phyloP scores from a whole-genome alignment of 371 early-diverging fungal genomes.

The Rhizomucor pusillus region DNA sequence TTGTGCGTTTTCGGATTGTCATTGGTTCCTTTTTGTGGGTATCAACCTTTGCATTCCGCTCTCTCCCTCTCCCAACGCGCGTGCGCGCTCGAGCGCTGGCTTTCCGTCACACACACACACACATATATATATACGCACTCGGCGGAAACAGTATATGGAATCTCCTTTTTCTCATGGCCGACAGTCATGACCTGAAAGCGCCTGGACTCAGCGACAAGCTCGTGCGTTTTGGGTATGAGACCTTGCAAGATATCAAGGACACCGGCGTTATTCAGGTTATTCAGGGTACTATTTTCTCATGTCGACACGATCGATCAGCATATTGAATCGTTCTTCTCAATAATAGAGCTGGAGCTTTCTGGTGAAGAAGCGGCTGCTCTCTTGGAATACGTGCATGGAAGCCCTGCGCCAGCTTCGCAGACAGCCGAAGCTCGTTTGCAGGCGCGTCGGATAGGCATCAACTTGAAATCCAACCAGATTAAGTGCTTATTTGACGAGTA shows the following conservation, averaged over 20 bases:
- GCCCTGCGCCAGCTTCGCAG: slow-evolving; percentile 3
- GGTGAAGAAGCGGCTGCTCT: slow-evolving; percentile 1
- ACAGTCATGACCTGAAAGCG: slow-evolving; percentile 1
- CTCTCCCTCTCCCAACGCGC: too few species aligned
- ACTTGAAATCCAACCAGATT: not conserved
- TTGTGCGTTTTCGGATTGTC: not conserved
- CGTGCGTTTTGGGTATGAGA: slow-evolving; percentile 25
- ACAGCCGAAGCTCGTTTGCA: slow-evolving; percentile 2
- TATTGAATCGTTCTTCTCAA: too few species aligned
- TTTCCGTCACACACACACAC: too few species aligned
- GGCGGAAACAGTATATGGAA: too few species aligned
- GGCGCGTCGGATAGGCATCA: slow-evolving; percentile 4
- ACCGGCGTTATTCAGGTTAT: slow-evolving; percentile 16
- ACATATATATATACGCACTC: too few species aligned
- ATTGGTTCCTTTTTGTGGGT: not conserved
- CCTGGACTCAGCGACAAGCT: not conserved
- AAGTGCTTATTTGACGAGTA: slow-evolving; percentile 6
- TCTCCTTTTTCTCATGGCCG: too few species aligned
- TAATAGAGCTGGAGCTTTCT: slow-evolving; percentile 8
- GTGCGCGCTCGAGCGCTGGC: too few species aligned
- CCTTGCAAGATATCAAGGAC: slow-evolving; percentile 18
- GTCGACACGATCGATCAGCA: too few species aligned
- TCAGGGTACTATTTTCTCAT: slow-evolving; percentile 17
- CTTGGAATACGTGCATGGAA: not conserved
- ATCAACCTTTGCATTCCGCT: too few species aligned